A percentile compares a stretch with the other conserved stretches of the same genome.
phyloP scores from a whole-genome alignment of 1,284 basidiomycete species.

The Heterobasidion occidentale region DNA sequence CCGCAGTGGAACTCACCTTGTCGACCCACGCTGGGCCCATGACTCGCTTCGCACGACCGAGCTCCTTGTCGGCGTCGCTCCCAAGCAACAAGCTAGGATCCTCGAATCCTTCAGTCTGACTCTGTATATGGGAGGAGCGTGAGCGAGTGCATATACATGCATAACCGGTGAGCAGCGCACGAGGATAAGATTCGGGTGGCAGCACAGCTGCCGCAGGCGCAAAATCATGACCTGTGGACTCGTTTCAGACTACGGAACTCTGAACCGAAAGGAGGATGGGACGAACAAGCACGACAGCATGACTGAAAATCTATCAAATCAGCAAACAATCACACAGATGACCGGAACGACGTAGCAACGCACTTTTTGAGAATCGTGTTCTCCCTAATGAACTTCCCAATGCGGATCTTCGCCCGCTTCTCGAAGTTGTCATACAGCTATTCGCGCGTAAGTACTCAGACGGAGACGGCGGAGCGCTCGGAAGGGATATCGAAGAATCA shows the following conservation, averaged over 20 bases:
- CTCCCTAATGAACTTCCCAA: slow-evolving; percentile 51
- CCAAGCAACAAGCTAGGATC: slow-evolving; percentile 43
- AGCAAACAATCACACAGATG: not conserved
- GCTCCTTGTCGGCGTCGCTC: slow-evolving; percentile 43
- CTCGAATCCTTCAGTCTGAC: slow-evolving; percentile 34
- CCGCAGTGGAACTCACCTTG: slow-evolving; percentile 27
- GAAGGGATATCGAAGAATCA: not conserved
- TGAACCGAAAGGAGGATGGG: slow-evolving; percentile 5
- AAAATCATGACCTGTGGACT: slow-evolving; percentile 47
- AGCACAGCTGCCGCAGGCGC: slow-evolving; percentile 59
- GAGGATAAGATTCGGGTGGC: slow-evolving; percentile 56
- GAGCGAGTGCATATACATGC: not conserved
- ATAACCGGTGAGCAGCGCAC: slow-evolving; percentile 23
- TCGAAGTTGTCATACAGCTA: slow-evolving; percentile 59
- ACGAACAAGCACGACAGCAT: slow-evolving; percentile 37
- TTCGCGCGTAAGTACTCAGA: not conserved
- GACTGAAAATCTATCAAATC: slow-evolving; percentile 23
- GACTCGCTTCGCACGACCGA: slow-evolving; percentile 43
- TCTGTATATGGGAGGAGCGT: slow-evolving; percentile 20
- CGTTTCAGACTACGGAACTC: not conserved
- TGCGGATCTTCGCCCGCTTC: slow-evolving; percentile 38
- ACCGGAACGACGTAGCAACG: slow-evolving; percentile 12
- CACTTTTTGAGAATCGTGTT: slow-evolving; percentile 57
- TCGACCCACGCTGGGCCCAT: slow-evolving; percentile 48
- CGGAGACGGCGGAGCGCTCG: not conserved